Conservation (phyloP, 192 early-diverging fungal genomes). For the Gamsiella multidivaricata region DNA sequence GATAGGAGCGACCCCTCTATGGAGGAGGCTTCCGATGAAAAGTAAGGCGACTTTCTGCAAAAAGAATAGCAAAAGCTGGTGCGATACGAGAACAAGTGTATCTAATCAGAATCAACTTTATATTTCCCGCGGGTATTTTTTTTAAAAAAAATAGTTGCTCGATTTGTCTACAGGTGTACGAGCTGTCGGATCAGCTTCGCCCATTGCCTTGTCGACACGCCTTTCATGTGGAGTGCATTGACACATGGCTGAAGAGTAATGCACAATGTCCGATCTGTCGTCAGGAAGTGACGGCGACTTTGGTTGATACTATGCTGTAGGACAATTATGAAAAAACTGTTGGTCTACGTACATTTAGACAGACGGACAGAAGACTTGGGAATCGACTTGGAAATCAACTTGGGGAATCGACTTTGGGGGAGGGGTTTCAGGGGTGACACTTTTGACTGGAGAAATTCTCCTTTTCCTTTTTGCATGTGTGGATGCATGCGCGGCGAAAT, state of each 20-base stretch:
- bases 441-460: no score
- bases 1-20: no score
- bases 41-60: no score
- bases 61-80: no score
- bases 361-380: no score
- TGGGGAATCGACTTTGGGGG: no score
- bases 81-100: not conserved
- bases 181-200: constrained; percentile 7
- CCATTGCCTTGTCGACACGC: constrained; percentile 19
- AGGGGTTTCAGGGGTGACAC: no score
- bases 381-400: no score
- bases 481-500: no score
- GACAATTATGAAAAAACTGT: not conserved
- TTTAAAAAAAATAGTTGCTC: not conserved
- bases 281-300: constrained; percentile 7
- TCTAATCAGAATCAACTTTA: not conserved
- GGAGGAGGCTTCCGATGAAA: constrained; percentile 1
- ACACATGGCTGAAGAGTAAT: constrained; percentile 11
- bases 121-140: no score
- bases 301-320: constrained; percentile 1
- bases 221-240: constrained; percentile 20
- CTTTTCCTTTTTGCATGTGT: no score
- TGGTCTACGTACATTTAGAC: no score
- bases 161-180: constrained; percentile 17
- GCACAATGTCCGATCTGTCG: constrained; percentile 29